Evolutionary conservation across 106 monocot species (phyloP), one percentile per base, ranked within the genome.

Genomic region (Dactylorhiza incarnata): DNA sequence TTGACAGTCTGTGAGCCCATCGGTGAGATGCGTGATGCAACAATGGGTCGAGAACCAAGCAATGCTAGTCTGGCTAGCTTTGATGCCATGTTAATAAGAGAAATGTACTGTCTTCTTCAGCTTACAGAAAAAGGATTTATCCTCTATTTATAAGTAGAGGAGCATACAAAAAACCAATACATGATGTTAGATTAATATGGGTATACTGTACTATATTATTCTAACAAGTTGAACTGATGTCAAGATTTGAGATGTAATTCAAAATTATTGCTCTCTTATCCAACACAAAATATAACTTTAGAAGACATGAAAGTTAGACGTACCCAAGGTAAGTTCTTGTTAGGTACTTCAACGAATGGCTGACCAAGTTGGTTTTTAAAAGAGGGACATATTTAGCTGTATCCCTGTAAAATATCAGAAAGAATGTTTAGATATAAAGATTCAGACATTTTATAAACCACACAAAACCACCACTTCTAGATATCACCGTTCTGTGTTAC

Each of bases 301-400:
- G 13, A 67, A 25, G 43, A 45, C 43, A 69, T 46, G 12, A 74
- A 75, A 45, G 19, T 50, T 29, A 37, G 65, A 24, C 67, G 24
- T 50, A 77, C 77, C 79, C 16, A 70, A 77, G 25, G 75, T 78
- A 72, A 14, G 54, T 78, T 45, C 72, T 48, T 79, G 86, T 69
- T 49, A 77, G 20, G 81, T 86, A 65, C 54, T 19, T 6, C 69
- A 86, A n/a, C 49, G 56, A 53, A 26, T 85, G 74, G 23, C 85
- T 85, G 22, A 75, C 68, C 74, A 81, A 70, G 68, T 81, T 84
- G 4, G 84, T 84, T 77, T 77, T 81, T 63, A 81, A 58, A 14
- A 84, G 68, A 10, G 84, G 84, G 58, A 58, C 56, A 48, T 85
- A 85, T 20, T 78, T 81, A 45, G 85, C 81, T 23, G 85, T 75